phyloP scores from a whole-genome alignment of 306 rosid genomes.

The Ziziphus jujuba region DNA sequence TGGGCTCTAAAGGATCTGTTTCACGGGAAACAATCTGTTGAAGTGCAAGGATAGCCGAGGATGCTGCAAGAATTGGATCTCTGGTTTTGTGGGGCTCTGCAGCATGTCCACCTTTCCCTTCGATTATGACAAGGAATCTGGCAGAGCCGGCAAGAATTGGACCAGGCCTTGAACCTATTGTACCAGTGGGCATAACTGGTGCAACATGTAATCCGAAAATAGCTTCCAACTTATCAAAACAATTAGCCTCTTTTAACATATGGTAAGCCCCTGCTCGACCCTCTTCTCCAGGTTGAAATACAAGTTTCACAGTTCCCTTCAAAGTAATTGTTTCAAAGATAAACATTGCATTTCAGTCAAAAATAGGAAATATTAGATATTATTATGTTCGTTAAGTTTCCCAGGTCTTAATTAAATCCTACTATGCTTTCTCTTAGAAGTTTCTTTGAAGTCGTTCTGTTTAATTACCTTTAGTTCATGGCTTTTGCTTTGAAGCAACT shows the following conservation, averaged over 20 bases:
- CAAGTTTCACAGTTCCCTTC: slow-evolving; percentile 67
- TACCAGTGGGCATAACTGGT: slow-evolving; percentile 34
- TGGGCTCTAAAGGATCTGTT: slow-evolving; percentile 48
- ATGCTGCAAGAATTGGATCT: slow-evolving; percentile 49
- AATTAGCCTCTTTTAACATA: slow-evolving; percentile 50
- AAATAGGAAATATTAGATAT: no score
- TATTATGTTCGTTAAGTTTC: no score
- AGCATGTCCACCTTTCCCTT: slow-evolving; percentile 43
- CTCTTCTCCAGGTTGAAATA: slow-evolving; percentile 63
- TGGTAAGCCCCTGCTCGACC: slow-evolving; percentile 54
- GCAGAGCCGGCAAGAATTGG: slow-evolving; percentile 40
- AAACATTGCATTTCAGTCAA: no score
- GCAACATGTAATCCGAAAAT: slow-evolving; percentile 50
- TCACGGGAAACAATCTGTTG: slow-evolving; percentile 59
- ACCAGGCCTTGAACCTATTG: slow-evolving; percentile 52
- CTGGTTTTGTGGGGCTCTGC: slow-evolving; percentile 36
- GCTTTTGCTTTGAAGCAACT: slow-evolving; percentile 44
- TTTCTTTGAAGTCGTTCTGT: no score
- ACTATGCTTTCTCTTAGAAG: no score
- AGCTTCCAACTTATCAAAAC: slow-evolving; percentile 41
- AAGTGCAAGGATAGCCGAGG: slow-evolving; percentile 40
- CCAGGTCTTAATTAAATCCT: no score
- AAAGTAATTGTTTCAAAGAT: not conserved
- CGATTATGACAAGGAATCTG: slow-evolving; percentile 41
- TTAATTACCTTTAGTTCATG: slow-evolving; percentile 49